Base-by-base conservation (phyloP, 2,329 filamentous ascomycete genomes). In the Neofusicoccum laricinum region DNA sequence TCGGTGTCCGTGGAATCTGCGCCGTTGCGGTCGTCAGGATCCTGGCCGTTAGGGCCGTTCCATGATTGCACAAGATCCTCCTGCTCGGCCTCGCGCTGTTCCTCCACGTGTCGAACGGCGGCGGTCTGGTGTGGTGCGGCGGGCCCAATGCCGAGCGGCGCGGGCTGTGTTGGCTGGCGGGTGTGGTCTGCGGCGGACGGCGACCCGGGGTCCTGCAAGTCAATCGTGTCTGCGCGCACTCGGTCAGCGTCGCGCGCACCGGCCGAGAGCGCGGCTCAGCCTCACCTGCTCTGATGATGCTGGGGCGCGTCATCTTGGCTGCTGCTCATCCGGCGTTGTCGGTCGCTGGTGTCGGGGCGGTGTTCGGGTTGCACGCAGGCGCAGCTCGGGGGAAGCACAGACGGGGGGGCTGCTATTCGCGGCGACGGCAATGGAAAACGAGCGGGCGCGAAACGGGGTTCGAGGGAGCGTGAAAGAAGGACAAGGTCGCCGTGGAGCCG, bases 111-210 rank as follows among this genome's bases (percentile, higher is more conserved):
- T 71, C 91, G 89, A 68, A 97, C 83, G 17, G 93, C 90, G 71
- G 92, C 88, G 70, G 92, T 90, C 79, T 98, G 93, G 75, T 97
- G 93, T 49, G 92, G 88, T 68, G 89, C 90, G 72, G 90, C 81
- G 68, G 84, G 78, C 66, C 85, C 80, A 68, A 79, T 77, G 67
- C 79, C 85, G 71, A 83, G 78, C 65, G 80, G 83, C 65, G 79
- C 77, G 68, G 82, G 79, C 69, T 82, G 80, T 65, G 78, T 75
- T 63, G 80, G 81, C 72, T 86, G 85, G 69, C 82, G 82, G 15
- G 85, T 82, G 77, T 96, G 93, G 75, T 93, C 90, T 80, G 96
- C 86, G 43, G 94, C 92, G 50, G 93, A 95, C 38, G 93, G 92
- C 65, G 90, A 84, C 73, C 89, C 82, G 73, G 88, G 90, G 79